These are phyloP conservation scores for Serpula lacrymans DNA, from an alignment of 768 basidiomycete genomes.

Conservation along the genomic window DNA sequence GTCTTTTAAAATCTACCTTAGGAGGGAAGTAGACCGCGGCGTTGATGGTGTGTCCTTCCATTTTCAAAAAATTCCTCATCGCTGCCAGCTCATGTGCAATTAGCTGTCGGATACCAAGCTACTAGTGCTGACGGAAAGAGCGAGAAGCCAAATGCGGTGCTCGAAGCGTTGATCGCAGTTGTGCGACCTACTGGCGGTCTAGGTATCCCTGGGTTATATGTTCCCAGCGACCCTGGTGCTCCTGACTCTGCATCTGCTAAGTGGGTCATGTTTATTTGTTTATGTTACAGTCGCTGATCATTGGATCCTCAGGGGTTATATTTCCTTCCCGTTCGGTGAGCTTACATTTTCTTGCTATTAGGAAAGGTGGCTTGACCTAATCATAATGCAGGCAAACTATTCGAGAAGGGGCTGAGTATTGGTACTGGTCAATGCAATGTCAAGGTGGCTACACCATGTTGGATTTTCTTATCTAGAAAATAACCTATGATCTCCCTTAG, in stretches of 20 bases:
- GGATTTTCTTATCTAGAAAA: background rate
- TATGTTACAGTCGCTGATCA: background rate
- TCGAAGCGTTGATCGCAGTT: conserved; percentile 48
- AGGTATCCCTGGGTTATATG: conserved; percentile 56
- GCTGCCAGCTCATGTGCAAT: background rate
- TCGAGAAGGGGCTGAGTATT: conserved; percentile 52
- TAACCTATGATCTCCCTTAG: conserved; percentile 22
- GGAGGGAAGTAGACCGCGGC: conserved; percentile 48
- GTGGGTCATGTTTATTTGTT: conserved; percentile 21
- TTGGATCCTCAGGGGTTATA: conserved; percentile 36
- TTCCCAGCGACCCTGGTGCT: conserved; percentile 55
- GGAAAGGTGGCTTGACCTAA: no score
- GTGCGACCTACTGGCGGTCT: conserved; percentile 53
- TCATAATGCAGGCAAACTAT: conserved; percentile 32
- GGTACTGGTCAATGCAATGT: conserved; percentile 58
- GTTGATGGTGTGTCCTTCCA: conserved; percentile 37
- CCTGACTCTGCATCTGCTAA: conserved; percentile 49
- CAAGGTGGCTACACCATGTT: conserved; percentile 31
- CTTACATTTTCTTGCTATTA: background rate
- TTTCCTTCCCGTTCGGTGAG: conserved; percentile 49
- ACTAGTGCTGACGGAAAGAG: conserved; percentile 51
- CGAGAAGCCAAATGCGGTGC: conserved; percentile 52
- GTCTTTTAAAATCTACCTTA: conserved; percentile 8
- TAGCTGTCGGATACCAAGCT: conserved; percentile 55
- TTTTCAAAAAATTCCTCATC: background rate